Evolutionary conservation across 352 stramenopile species (phyloP).

Genomic region (Halophytophthora polymorphica): DNA sequence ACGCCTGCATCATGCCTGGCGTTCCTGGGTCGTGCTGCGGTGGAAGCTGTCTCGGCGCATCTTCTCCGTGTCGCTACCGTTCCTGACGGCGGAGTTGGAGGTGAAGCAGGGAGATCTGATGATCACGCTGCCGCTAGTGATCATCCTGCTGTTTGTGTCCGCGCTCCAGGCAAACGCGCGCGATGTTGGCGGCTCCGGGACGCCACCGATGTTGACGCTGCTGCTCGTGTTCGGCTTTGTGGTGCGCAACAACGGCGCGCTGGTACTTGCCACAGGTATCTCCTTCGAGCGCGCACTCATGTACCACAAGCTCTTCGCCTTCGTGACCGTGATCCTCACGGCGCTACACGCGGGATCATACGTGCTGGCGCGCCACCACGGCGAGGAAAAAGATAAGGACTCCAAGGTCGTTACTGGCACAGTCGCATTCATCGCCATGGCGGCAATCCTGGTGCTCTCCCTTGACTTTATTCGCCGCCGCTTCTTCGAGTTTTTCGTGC

Average conservation of each 20-base stretch:
- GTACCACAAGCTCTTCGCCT: slow-evolving; percentile 31
- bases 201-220: slow-evolving; percentile 15
- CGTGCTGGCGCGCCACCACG: too few relatives aligned
- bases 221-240: slow-evolving; percentile 23
- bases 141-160: neutral
- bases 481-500: slow-evolving; percentile 55
- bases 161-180: neutral
- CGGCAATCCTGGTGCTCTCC: slow-evolving; percentile 31
- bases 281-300: slow-evolving; percentile 32
- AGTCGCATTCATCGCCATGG: slow-evolving; percentile 34
- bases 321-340: slow-evolving; percentile 17
- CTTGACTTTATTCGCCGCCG: slow-evolving; percentile 34
- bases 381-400: too few relatives aligned
- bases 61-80: slow-evolving; percentile 8
- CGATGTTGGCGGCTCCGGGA: slow-evolving; percentile 4
- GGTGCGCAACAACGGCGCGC: slow-evolving; percentile 36
- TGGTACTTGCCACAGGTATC: slow-evolving; percentile 26
- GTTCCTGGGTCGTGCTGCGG: slow-evolving; percentile 7
- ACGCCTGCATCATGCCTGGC: too few relatives aligned
- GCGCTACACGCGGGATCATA: slow-evolving; percentile 26
- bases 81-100: slow-evolving; percentile 9
- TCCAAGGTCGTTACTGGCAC: too few relatives aligned
- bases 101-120: slow-evolving; percentile 22
- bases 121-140: slow-evolving; percentile 11
- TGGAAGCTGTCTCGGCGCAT: slow-evolving; percentile 3